phyloP scores from a whole-genome alignment of 768 basidiomycete genomes.

The Suillus alpinus region DNA sequence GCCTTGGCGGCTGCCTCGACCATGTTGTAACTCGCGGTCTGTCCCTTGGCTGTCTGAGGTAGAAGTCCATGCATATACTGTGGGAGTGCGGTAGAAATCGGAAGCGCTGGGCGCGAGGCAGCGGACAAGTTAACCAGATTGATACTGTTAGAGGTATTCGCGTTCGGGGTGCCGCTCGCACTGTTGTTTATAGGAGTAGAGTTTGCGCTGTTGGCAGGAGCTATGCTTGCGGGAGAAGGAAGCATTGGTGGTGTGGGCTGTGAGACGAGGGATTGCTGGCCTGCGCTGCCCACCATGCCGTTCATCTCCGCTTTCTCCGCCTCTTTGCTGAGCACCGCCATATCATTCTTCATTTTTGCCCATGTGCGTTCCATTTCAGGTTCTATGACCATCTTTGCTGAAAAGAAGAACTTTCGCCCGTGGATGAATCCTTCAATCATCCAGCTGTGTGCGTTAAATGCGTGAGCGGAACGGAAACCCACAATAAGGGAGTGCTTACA shows the following conservation, averaged over 20 bases:
- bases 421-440: slow-evolving; percentile 80
- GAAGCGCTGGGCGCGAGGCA: slow-evolving; percentile 25
- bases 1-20: slow-evolving; percentile 30
- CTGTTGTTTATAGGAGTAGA: slow-evolving; percentile 67
- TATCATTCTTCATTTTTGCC: slow-evolving; percentile 32
- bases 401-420: slow-evolving; percentile 46
- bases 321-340: slow-evolving; percentile 30
- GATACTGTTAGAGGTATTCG: slow-evolving; percentile 25
- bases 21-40: slow-evolving; percentile 25
- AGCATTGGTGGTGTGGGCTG: slow-evolving; percentile 69
- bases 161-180: slow-evolving; percentile 53
- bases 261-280: slow-evolving; percentile 24
- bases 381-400: slow-evolving; percentile 30
- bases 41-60: slow-evolving; percentile 28
- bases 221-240: slow-evolving; percentile 73
- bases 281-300: slow-evolving; percentile 21
- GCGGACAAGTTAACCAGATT: slow-evolving; percentile 17
- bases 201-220: slow-evolving; percentile 65
- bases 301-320: slow-evolving; percentile 36
- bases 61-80: slow-evolving; percentile 32
- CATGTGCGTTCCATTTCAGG: slow-evolving; percentile 34
- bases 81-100: slow-evolving; percentile 39
- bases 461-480: slow-evolving; percentile 20
- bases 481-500: slow-evolving; percentile 50
- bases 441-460: slow-evolving; percentile 44